A percentile compares a stretch with the other conserved stretches of the same genome.
phyloP scores from a whole-genome alignment of 352 stramenopile genomes.

The Phytophthora pistaciae region DNA sequence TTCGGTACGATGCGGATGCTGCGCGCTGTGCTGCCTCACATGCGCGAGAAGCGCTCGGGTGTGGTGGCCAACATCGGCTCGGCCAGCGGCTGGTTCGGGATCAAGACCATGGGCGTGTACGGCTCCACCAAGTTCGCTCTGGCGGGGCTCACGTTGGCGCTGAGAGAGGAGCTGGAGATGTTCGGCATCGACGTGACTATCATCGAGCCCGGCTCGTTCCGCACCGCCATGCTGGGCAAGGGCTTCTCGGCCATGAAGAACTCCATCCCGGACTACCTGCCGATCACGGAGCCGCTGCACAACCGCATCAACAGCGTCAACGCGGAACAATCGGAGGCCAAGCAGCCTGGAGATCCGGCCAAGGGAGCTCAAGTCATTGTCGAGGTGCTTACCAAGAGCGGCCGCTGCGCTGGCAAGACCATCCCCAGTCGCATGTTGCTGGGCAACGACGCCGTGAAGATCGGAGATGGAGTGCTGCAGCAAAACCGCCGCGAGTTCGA shows the following conservation, averaged over 20 bases:
- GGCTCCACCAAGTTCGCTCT: conserved; percentile 52
- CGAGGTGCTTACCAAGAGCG: conserved; percentile 45
- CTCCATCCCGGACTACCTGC: conserved; percentile 43
- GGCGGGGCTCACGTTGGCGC: conserved; percentile 41
- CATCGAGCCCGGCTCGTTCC: conserved; percentile 58
- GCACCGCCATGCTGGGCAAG: conserved; percentile 49
- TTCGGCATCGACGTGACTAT: conserved; percentile 57
- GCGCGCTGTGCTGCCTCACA: conserved; percentile 52
- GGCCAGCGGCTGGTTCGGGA: conserved; percentile 31
- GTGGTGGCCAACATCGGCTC: conserved; percentile 58
- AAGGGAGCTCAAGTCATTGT: conserved; percentile 47
- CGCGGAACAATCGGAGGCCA: conserved; percentile 1
- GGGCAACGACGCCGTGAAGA: conserved; percentile 42
- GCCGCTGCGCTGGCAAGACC: conserved; percentile 39
- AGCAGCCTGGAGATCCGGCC: conserved; percentile 42
- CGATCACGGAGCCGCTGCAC: conserved; percentile 33
- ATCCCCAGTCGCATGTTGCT: conserved; percentile 46
- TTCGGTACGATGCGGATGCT: conserved; percentile 46
- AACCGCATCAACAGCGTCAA: conserved; percentile 31
- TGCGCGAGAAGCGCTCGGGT: conserved; percentile 51
- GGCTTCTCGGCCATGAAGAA: conserved; percentile 38
- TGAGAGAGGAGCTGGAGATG: conserved; percentile 40
- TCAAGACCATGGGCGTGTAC: conserved; percentile 49
- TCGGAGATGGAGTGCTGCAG: conserved; percentile 28
- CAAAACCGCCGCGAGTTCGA: conserved; percentile 36